Percentiles rank a stretch among this genome's conserved stretches.
Conservation (phyloP, 2,329 filamentous ascomycete genomes). For the Xylariaceae sp. region DNA sequence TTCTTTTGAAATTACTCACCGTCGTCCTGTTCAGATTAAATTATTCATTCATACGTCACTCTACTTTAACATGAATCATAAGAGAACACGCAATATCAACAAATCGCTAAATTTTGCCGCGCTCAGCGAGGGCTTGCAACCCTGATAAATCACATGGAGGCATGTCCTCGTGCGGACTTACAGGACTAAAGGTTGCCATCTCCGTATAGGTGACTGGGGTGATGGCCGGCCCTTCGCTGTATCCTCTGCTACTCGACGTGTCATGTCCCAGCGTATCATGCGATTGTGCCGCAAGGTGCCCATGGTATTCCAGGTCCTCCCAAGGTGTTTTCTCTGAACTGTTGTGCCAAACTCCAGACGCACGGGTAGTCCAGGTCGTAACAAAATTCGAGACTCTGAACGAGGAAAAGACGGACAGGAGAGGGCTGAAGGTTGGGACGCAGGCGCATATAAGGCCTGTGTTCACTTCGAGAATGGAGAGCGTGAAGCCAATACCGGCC, state of each 20-base stretch:
- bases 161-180: conserved; percentile 25
- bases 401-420: conserved; percentile 29
- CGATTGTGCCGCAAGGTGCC: conserved; percentile 1
- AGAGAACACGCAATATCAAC: background rate
- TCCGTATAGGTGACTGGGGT: conserved; percentile 17
- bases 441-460: conserved; percentile 41
- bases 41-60: background rate
- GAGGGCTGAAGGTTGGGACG: conserved; percentile 36
- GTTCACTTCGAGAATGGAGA: conserved; percentile 41
- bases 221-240: conserved; percentile 3
- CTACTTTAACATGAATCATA: background rate
- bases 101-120: conserved; percentile 13
- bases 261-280: background rate
- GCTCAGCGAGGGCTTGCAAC: conserved; percentile 31
- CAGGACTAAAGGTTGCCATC: conserved; percentile 24
- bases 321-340: conserved; percentile 27
- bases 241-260: background rate
- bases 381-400: conserved; percentile 24
- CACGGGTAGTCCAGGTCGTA: conserved; percentile 25
- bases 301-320: conserved; percentile 19
- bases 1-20: no score
- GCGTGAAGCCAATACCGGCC: conserved; percentile 40
- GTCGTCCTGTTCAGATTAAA: no score
- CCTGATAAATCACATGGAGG: conserved; percentile 34
- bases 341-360: conserved; percentile 26